Evolutionary conservation across 2,329 filamentous ascomycete genomes (phyloP).

Genomic region (Blastomyces parvus): DNA sequence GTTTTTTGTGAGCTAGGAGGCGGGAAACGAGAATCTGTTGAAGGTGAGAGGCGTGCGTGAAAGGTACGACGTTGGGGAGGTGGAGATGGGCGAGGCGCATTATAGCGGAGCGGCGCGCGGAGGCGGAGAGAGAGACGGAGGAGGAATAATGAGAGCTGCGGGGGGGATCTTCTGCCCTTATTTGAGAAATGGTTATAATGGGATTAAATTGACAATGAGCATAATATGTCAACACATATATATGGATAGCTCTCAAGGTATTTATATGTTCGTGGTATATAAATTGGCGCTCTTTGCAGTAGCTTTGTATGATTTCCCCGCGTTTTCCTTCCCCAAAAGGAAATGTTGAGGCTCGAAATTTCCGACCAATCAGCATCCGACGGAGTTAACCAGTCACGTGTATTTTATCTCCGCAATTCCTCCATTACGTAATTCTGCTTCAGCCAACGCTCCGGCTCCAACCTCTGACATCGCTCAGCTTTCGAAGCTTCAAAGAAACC

Average conservation of each 20-base stretch:
- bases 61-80: slow-evolving; percentile 46
- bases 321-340: neutral
- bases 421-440: neutral
- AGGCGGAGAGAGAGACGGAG: neutral
- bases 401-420: neutral
- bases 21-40: slow-evolving; percentile 49
- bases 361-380: neutral
- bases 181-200: neutral
- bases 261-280: neutral
- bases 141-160: neutral
- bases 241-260: neutral
- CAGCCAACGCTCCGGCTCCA: neutral
- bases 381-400: neutral
- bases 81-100: slow-evolving; percentile 55
- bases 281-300: neutral
- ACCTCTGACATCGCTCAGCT: neutral
- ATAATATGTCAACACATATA: neutral
- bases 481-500: neutral
- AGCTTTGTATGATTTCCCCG: neutral
- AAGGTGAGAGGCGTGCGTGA: slow-evolving; percentile 45
- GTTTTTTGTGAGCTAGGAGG: slow-evolving; percentile 53
- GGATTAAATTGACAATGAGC: neutral
- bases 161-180: neutral
- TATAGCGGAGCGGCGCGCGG: neutral
- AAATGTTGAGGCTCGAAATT: slow-evolving; percentile 2